Conservation (phyloP, 1,284 basidiomycete species). For the Ustilago loliicola region DNA sequence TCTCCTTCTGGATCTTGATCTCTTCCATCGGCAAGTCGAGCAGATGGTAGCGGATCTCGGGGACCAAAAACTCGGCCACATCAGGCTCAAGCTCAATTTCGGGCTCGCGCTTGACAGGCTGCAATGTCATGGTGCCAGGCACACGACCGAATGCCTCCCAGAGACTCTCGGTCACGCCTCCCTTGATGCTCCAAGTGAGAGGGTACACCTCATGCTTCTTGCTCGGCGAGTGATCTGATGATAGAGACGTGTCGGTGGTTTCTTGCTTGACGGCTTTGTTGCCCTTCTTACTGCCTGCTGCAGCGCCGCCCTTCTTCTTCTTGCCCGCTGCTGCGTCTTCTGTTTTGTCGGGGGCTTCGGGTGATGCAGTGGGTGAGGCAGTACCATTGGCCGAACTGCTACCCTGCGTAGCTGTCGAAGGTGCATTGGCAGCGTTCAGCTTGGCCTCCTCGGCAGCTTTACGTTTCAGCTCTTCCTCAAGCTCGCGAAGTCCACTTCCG, state of each 20-base stretch:
- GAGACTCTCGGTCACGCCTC: conserved; percentile 57
- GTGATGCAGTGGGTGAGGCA: conserved; percentile 20
- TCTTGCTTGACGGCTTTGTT: conserved; percentile 37
- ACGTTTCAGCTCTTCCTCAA: conserved; percentile 46
- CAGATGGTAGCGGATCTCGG: conserved; percentile 53
- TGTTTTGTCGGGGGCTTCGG: conserved; percentile 24
- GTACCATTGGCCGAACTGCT: conserved; percentile 3
- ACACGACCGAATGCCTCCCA: conserved; percentile 66
- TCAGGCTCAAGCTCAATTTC: conserved; percentile 56
- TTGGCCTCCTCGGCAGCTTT: conserved; percentile 46
- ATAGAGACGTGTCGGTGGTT: conserved; percentile 4
- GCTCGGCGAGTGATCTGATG: conserved; percentile 25
- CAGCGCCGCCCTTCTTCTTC: conserved; percentile 33
- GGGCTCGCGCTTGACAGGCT: conserved; percentile 52
- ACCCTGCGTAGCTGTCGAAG: conserved; percentile 11
- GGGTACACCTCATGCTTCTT: conserved; percentile 61
- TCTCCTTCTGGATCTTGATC: conserved; percentile 56
- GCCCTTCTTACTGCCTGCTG: conserved; percentile 29
- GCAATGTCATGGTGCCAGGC: conserved; percentile 57
- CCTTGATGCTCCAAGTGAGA: conserved; percentile 54
- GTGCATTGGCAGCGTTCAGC: conserved; percentile 18
- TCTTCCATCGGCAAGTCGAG: conserved; percentile 55
- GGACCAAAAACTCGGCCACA: conserved; percentile 55
- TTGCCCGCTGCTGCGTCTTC: conserved; percentile 23
- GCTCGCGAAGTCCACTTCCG: conserved; percentile 53